phyloP scores from a whole-genome alignment of 192 early-diverging fungal genomes.

The Coemansia sp. region DNA sequence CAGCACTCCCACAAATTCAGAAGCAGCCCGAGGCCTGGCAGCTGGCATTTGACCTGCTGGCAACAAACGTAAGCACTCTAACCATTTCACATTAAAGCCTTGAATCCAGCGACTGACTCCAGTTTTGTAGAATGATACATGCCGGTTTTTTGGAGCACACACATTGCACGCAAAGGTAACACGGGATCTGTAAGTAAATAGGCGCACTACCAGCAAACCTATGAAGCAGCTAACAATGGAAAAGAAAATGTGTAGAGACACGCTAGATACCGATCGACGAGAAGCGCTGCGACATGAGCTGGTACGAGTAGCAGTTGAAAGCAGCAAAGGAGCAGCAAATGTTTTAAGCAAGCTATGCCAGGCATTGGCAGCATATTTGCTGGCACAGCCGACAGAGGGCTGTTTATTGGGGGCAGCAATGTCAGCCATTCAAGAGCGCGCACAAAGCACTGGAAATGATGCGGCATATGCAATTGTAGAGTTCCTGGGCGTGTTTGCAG shows the following conservation, averaged over 20 bases:
- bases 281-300: constrained; percentile 33
- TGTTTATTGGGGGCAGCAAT: constrained; percentile 23
- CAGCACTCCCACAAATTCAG: constrained; percentile 37
- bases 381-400: constrained; percentile 26
- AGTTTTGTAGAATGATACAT: constrained; percentile 19
- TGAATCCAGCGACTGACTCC: background rate
- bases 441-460: constrained; percentile 8
- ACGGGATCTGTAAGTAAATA: constrained; percentile 28
- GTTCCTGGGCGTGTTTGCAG: constrained; percentile 39
- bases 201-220: background rate
- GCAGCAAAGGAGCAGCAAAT: constrained; percentile 27
- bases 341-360: constrained; percentile 44
- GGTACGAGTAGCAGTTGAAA: constrained; percentile 32
- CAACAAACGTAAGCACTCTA: constrained; percentile 9
- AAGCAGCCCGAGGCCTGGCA: constrained; percentile 41
- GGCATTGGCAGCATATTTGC: constrained; percentile 35
- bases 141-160: constrained; percentile 51
- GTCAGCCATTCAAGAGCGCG: constrained; percentile 19
- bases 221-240: background rate
- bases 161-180: constrained; percentile 43
- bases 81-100: background rate
- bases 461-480: constrained; percentile 24
- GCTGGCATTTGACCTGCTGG: constrained; percentile 45
- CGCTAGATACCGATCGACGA: constrained; percentile 44
- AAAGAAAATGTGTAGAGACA: constrained; percentile 12